Evolutionary conservation across 164 flowering plant genomes (phyloP).

Genomic region (Taxillus chinensis): DNA sequence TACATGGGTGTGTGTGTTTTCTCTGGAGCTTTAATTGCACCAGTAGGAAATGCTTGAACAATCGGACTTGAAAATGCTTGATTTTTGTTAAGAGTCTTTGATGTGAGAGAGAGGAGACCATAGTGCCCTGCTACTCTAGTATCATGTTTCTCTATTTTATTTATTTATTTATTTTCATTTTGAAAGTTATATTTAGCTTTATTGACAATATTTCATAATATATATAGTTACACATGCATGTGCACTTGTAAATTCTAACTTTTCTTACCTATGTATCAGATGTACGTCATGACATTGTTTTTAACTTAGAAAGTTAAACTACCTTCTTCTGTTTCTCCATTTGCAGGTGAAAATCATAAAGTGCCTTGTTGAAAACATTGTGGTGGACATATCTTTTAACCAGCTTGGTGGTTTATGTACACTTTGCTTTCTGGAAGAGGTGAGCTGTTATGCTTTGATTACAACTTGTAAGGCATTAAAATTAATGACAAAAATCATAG

Average conservation of each 20-base stretch:
- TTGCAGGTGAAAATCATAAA: conserved; percentile 89
- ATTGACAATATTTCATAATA: too few species aligned
- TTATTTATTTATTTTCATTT: too few species aligned
- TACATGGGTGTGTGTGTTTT: background rate
- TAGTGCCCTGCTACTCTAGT: background rate
- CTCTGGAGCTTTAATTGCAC: background rate
- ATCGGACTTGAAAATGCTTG: background rate
- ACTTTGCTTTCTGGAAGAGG: conserved; percentile 97
- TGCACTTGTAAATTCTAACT: too few species aligned
- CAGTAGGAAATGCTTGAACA: background rate
- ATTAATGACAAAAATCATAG: background rate
- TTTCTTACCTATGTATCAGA: too few species aligned
- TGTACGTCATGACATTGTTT: too few species aligned
- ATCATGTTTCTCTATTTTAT: too few species aligned
- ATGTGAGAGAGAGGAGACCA: background rate
- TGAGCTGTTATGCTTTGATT: conserved; percentile 15
- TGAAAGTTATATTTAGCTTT: too few species aligned
- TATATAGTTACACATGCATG: too few species aligned
- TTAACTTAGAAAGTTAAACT: too few species aligned
- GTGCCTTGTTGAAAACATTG: conserved; percentile 96
- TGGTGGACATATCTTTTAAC: conserved; percentile 95
- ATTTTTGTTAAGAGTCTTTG: too few species aligned
- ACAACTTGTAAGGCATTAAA: background rate
- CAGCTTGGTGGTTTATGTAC: conserved; percentile 97
- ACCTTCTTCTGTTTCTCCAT: background rate